Percentiles rank a stretch among this genome's conserved stretches.
Evolutionary conservation across 495 filamentous ascomycete species (phyloP).

Genomic region (Oleoguttula mirabilis): DNA sequence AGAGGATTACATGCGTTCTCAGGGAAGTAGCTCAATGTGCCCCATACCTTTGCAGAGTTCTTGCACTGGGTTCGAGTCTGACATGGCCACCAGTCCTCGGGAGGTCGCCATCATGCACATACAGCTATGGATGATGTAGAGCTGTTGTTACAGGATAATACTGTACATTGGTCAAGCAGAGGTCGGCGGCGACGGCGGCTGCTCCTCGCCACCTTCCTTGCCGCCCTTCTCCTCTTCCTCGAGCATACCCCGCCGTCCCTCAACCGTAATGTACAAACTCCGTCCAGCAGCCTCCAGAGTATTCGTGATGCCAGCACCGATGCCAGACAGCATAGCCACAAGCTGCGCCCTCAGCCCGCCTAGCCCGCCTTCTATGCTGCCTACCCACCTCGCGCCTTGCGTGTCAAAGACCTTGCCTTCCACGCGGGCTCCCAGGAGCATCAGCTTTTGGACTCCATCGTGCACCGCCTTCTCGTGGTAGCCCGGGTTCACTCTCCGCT

Average conservation of each 20-base stretch:
- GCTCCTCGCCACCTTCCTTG: slow-evolving; percentile 3
- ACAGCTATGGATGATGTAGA: too few species aligned
- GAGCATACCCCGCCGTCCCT: slow-evolving; percentile 62
- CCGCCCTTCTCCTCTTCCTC: slow-evolving; percentile 54
- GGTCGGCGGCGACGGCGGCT: background rate
- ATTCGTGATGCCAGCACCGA: slow-evolving; percentile 59
- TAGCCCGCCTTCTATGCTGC: slow-evolving; percentile 68
- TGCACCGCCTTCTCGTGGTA: slow-evolving; percentile 70
- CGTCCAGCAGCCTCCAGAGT: slow-evolving; percentile 63
- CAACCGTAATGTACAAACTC: slow-evolving; percentile 72
- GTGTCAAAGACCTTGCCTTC: slow-evolving; percentile 72
- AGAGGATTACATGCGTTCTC: too few species aligned
- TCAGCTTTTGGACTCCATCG: slow-evolving; percentile 69
- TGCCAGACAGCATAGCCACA: slow-evolving; percentile 60
- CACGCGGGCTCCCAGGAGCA: slow-evolving; percentile 74
- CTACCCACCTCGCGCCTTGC: slow-evolving; percentile 70
- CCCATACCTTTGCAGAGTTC: too few species aligned
- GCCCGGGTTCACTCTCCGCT: slow-evolving; percentile 57
- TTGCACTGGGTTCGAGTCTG: too few species aligned
- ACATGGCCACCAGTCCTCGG: too few species aligned
- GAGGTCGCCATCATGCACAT: too few species aligned
- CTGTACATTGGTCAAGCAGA: too few species aligned
- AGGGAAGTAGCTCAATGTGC: too few species aligned
- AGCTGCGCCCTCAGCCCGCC: slow-evolving; percentile 74
- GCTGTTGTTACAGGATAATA: too few species aligned